phyloP scores from a whole-genome alignment of 441 rosid genomes.

The Omphalea diandra region DNA sequence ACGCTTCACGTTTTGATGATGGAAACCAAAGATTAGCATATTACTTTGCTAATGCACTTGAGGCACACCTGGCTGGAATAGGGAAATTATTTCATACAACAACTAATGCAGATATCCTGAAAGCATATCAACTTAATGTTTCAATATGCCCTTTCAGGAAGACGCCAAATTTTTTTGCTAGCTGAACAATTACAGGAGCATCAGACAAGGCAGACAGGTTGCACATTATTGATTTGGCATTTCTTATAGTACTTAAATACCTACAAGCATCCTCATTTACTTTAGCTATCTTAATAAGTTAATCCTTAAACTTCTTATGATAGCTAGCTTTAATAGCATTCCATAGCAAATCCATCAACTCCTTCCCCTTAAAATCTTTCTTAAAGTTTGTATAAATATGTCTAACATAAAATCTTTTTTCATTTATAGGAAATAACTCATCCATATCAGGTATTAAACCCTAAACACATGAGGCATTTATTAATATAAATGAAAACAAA shows the following conservation, averaged over 20 bases:
- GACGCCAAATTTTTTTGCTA: conserved; percentile 32
- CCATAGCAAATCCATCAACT: too few relatives aligned
- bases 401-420: too few relatives aligned
- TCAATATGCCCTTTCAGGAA: conserved; percentile 37
- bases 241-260: conserved; percentile 57
- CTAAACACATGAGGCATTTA: too few relatives aligned
- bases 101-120: conserved; percentile 45
- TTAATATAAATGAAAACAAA: too few relatives aligned
- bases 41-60: conserved; percentile 64
- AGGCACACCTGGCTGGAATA: conserved; percentile 69
- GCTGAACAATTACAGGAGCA: conserved; percentile 20
- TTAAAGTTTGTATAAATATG: too few relatives aligned
- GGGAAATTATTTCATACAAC: conserved; percentile 30
- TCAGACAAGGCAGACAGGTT: conserved; percentile 35
- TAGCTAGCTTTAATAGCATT: too few relatives aligned
- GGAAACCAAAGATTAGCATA: conserved; percentile 76
- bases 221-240: conserved; percentile 69
- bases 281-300: conserved; percentile 43
- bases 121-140: conserved; percentile 48
- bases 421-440: too few relatives aligned
- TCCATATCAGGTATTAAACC: too few relatives aligned
- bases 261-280: too few relatives aligned
- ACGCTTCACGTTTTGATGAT: conserved; percentile 61
- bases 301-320: too few relatives aligned
- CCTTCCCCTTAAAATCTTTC: too few relatives aligned